Percentiles rank a stretch among this genome's conserved stretches.
Evolutionary conservation across 176 grass and related monocot species (phyloP).

Genomic region (Rhynchospora pubera): DNA sequence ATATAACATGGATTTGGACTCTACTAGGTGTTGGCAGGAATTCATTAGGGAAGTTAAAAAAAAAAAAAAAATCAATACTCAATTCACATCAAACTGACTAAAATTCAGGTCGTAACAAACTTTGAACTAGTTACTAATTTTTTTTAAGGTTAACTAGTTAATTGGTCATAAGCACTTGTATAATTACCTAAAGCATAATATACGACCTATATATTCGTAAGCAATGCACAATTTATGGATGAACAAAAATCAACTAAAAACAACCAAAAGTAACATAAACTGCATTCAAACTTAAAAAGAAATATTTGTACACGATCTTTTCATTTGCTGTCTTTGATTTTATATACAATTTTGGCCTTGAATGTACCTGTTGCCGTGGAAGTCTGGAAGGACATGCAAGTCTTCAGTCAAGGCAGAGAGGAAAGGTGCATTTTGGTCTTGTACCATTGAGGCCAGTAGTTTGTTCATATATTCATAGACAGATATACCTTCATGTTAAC

Average conservation of each 20-base stretch:
- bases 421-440: constrained; percentile 54
- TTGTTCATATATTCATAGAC: constrained; percentile 88
- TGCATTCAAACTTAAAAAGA: neutral
- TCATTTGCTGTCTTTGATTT: neutral
- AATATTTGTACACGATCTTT: neutral
- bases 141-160: neutral
- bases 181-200: too few relatives aligned
- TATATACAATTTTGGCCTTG: neutral
- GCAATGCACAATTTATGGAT: neutral
- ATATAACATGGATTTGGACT: neutral
- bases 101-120: neutral
- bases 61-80: neutral
- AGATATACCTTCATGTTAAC: constrained; percentile 53
- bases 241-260: neutral
- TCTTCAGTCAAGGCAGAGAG: constrained; percentile 83
- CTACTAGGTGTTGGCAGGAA: neutral
- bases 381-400: constrained; percentile 82
- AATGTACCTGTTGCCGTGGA: constrained; percentile 88
- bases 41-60: neutral
- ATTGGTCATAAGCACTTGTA: neutral
- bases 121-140: neutral
- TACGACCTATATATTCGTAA: too few relatives aligned
- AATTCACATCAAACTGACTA: neutral
- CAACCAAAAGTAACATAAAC: neutral
- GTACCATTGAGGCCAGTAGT: constrained; percentile 56